Conservation (phyloP, 495 filamentous ascomycete species). For the Hyphodiscus hymeniophilus region DNA sequence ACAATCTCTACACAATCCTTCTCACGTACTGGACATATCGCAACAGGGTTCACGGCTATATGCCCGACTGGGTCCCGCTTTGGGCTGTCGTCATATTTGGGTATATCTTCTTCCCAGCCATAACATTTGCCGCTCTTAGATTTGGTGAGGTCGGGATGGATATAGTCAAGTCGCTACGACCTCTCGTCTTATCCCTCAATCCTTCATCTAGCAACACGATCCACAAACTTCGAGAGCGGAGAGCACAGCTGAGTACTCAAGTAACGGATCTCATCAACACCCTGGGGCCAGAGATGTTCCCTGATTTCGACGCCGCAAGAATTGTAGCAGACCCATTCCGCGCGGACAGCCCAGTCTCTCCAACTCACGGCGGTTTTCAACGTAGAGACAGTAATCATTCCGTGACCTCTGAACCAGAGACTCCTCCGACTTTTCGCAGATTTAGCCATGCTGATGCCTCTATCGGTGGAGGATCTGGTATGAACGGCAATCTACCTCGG, state of each 20-base stretch:
- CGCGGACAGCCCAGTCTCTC: slow-evolving; percentile 14
- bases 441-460: slow-evolving; percentile 9
- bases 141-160: slow-evolving; percentile 98
- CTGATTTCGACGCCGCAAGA: slow-evolving; percentile 82
- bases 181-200: slow-evolving; percentile 80
- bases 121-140: slow-evolving; percentile 89
- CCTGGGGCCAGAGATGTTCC: slow-evolving; percentile 91
- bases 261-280: slow-evolving; percentile 92
- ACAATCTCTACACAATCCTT: slow-evolving; percentile 66
- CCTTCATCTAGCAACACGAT: slow-evolving; percentile 80
- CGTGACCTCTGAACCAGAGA: slow-evolving; percentile 12
- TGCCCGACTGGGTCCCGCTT: slow-evolving; percentile 73
- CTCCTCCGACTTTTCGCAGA: slow-evolving; percentile 10
- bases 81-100: slow-evolving; percentile 65
- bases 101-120: slow-evolving; percentile 73
- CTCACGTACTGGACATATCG: slow-evolving; percentile 72
- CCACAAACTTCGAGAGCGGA: slow-evolving; percentile 63
- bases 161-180: slow-evolving; percentile 88
- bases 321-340: slow-evolving; percentile 53
- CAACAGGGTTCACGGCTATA: slow-evolving; percentile 69
- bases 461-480: slow-evolving; percentile 15
- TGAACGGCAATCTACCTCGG: slow-evolving; percentile 47
- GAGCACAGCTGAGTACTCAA: slow-evolving; percentile 66
- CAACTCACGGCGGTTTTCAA: slow-evolving; percentile 12
- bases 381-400: slow-evolving; percentile 21